These are phyloP conservation scores for Cephaloascus albidus DNA, from an alignment of 805 yeast species.

Conservation along the genomic window DNA sequence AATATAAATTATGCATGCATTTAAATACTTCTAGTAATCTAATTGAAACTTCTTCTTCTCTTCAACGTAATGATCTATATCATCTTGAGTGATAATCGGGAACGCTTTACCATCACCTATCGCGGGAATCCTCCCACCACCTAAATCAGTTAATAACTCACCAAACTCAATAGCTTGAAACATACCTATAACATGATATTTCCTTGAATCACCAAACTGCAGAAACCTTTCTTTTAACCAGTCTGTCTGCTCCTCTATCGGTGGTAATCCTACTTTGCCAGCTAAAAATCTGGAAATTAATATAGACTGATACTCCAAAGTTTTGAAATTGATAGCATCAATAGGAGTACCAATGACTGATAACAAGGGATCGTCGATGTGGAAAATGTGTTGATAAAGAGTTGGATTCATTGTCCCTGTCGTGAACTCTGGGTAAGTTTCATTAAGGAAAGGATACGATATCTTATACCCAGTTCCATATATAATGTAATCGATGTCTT, in stretches of 20 bases:
- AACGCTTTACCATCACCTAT: constrained; percentile 2
- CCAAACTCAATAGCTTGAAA: constrained; percentile 17
- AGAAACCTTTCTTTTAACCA: constrained; percentile 18
- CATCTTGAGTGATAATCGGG: constrained; percentile 1
- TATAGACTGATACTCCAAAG: constrained; percentile 31
- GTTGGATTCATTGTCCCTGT: constrained; percentile 16
- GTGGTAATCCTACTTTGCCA: constrained; percentile 19
- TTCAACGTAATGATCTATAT: not conserved
- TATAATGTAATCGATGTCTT: constrained; percentile 10
- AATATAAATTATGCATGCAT: no score
- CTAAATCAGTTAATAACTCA: constrained; percentile 12
- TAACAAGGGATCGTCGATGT: constrained; percentile 18
- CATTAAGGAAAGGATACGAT: constrained; percentile 12
- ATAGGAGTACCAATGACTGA: constrained; percentile 24
- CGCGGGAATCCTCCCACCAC: constrained; percentile 10
- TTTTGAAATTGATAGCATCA: constrained; percentile 28
- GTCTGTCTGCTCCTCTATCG: constrained; percentile 13
- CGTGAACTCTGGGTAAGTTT: constrained; percentile 11
- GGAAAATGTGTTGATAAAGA: constrained; percentile 22
- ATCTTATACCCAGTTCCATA: constrained; percentile 16
- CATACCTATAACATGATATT: constrained; percentile 24
- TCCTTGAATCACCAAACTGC: constrained; percentile 15
- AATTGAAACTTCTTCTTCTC: not conserved
- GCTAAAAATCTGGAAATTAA: constrained; percentile 20
- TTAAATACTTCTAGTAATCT: not conserved